These are phyloP conservation scores for Euphorbia schlechtendalii DNA, from an alignment of 441 rosid species.

Conservation along the genomic window DNA sequence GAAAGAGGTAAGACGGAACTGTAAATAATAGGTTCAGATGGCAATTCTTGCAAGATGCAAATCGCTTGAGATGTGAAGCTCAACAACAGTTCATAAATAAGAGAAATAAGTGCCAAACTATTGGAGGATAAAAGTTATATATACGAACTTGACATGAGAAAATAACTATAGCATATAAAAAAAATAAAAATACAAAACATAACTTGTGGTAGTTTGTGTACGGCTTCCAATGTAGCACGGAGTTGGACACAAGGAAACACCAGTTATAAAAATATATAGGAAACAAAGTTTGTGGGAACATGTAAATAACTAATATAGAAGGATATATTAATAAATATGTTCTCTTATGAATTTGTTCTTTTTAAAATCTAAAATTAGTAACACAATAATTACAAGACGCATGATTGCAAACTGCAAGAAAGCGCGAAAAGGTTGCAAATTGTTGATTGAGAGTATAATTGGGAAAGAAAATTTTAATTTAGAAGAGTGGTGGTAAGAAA, in stretches of 20 bases:
- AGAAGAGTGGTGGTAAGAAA: too few relatives aligned
- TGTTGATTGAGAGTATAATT: too few relatives aligned
- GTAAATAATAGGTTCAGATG: conserved; percentile 16
- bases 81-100: background rate
- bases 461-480: too few relatives aligned
- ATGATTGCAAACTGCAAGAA: background rate
- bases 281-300: background rate
- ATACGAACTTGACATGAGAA: background rate
- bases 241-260: background rate
- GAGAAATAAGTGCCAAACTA: conserved; percentile 6
- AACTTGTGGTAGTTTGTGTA: background rate
- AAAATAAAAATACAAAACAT: background rate
- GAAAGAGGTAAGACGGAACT: conserved; percentile 11
- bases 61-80: conserved; percentile 13
- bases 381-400: background rate
- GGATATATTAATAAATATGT: too few relatives aligned
- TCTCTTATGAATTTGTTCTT: background rate
- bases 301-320: background rate
- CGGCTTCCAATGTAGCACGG: background rate
- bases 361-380: too few relatives aligned
- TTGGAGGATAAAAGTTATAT: background rate
- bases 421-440: background rate
- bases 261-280: background rate
- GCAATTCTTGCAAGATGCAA: conserved; percentile 15
- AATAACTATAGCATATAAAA: background rate